Evolutionary conservation across 2,329 filamentous ascomycete genomes (phyloP).

Genomic region (Arachnomyces sp.): DNA sequence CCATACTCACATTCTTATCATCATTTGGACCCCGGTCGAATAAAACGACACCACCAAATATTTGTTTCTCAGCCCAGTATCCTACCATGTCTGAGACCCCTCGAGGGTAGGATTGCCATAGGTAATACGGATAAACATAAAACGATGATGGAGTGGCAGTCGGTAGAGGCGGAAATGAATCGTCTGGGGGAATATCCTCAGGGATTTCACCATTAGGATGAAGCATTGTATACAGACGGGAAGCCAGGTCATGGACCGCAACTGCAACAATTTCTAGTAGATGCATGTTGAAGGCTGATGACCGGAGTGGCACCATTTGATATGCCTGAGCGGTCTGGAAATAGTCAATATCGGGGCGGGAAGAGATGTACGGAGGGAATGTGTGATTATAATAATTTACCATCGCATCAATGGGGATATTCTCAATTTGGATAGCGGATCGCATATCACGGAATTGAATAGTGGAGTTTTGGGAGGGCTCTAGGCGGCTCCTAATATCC

Average conservation of each 20-base stretch:
- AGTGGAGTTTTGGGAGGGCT: background rate
- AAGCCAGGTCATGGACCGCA: constrained; percentile 4
- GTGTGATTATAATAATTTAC: background rate
- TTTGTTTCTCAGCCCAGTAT: constrained; percentile 20
- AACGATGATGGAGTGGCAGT: too few species aligned
- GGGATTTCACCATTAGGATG: too few species aligned
- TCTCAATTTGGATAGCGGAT: too few species aligned
- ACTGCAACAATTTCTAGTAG: constrained; percentile 7
- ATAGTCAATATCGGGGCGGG: too few species aligned
- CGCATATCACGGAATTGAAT: too few species aligned
- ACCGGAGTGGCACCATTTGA: constrained; percentile 2
- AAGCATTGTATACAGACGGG: too few species aligned
- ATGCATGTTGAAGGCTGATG: constrained; percentile 3
- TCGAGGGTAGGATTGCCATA: constrained; percentile 14
- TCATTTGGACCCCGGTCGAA: constrained; percentile 12
- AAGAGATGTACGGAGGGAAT: background rate
- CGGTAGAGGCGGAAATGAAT: too few species aligned
- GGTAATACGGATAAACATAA: too few species aligned
- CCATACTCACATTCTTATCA: too few species aligned
- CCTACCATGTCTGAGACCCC: constrained; percentile 19
- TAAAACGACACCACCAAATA: constrained; percentile 20
- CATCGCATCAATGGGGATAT: background rate
- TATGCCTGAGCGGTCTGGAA: constrained; percentile 4
- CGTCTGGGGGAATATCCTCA: too few species aligned
- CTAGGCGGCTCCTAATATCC: background rate